phyloP scores from a whole-genome alignment of 345 rosid genomes.

The Melaleuca alternifolia region DNA sequence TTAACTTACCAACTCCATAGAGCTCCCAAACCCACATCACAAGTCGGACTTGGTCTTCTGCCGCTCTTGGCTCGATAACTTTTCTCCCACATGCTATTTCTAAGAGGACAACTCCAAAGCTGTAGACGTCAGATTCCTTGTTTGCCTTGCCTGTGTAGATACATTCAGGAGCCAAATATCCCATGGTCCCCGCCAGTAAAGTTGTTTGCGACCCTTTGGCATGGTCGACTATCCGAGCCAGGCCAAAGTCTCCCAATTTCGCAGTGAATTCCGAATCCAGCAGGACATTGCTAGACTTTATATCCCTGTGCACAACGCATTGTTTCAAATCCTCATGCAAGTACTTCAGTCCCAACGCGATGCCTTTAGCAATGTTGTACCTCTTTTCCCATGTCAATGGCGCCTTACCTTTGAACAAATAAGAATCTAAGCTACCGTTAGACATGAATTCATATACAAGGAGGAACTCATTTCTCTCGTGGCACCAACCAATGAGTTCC shows the following conservation, averaged over 20 bases:
- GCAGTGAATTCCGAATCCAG: conserved; percentile 8
- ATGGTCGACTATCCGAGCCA: conserved; percentile 25
- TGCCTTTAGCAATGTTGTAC: conserved; percentile 6
- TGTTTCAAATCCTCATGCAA: conserved; percentile 13
- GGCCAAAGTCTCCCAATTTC: conserved; percentile 24
- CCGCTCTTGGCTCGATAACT: neutral
- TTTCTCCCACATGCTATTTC: conserved; percentile 16
- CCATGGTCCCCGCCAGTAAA: conserved; percentile 12
- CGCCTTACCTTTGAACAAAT: conserved; percentile 4
- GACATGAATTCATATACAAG: conserved; percentile 13
- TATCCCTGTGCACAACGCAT: conserved; percentile 18
- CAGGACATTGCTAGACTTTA: conserved; percentile 18
- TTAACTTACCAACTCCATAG: neutral
- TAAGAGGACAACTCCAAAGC: conserved; percentile 14
- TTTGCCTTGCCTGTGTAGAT: neutral
- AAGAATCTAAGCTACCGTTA: conserved; percentile 4
- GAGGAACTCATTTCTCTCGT: neutral
- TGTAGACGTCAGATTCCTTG: conserved; percentile 11
- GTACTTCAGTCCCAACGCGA: conserved; percentile 16
- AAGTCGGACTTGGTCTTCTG: neutral
- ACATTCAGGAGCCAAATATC: conserved; percentile 20
- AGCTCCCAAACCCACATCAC: conserved; percentile 17
- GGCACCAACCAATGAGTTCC: neutral
- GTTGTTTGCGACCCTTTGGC: conserved; percentile 7
- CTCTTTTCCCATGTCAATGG: conserved; percentile 14